These are phyloP conservation scores for Diddensiella transvaalensis DNA, from an alignment of 805 yeast genomes.

Conservation along the genomic window DNA sequence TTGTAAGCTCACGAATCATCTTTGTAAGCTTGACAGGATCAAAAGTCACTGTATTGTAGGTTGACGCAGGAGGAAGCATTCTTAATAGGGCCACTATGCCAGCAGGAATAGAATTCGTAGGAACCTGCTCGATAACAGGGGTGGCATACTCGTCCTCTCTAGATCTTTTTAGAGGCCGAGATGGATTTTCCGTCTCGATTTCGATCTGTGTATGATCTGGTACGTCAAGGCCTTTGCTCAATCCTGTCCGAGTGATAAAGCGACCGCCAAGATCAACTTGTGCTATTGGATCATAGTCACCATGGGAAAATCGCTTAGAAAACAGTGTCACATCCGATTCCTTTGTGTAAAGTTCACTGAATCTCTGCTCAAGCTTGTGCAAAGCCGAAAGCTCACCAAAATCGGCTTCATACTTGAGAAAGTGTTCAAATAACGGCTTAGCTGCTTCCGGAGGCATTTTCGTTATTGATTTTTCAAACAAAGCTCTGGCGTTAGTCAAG, in stretches of 20 bases:
- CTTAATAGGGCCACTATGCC: slow-evolving; percentile 48
- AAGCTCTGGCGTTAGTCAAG: slow-evolving; percentile 71
- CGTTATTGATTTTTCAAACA: slow-evolving; percentile 73
- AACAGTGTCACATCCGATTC: slow-evolving; percentile 42
- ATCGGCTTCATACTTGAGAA: slow-evolving; percentile 63
- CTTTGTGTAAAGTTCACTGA: slow-evolving; percentile 60
- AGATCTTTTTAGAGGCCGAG: slow-evolving; percentile 13
- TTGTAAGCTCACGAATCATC: slow-evolving; percentile 24
- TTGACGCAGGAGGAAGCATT: slow-evolving; percentile 57
- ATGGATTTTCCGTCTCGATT: slow-evolving; percentile 8
- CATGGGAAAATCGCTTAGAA: slow-evolving; percentile 32
- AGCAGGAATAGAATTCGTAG: slow-evolving; percentile 21
- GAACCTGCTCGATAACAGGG: slow-evolving; percentile 23
- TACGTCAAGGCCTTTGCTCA: not conserved
- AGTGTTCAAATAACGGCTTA: slow-evolving; percentile 50
- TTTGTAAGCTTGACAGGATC: slow-evolving; percentile 51
- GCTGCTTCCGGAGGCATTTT: slow-evolving; percentile 43
- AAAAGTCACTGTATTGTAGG: slow-evolving; percentile 53
- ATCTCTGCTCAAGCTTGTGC: slow-evolving; percentile 62
- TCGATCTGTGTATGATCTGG: slow-evolving; percentile 7
- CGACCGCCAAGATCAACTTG: slow-evolving; percentile 21
- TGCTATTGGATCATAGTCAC: slow-evolving; percentile 22
- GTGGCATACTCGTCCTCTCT: slow-evolving; percentile 10
- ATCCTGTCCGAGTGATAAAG: not conserved
- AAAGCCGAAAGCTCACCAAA: slow-evolving; percentile 70